A percentile compares a stretch with the other conserved stretches of the same genome.
Conservation (phyloP, 1,139 yeast genomes). For the Kodamaea sp. region DNA sequence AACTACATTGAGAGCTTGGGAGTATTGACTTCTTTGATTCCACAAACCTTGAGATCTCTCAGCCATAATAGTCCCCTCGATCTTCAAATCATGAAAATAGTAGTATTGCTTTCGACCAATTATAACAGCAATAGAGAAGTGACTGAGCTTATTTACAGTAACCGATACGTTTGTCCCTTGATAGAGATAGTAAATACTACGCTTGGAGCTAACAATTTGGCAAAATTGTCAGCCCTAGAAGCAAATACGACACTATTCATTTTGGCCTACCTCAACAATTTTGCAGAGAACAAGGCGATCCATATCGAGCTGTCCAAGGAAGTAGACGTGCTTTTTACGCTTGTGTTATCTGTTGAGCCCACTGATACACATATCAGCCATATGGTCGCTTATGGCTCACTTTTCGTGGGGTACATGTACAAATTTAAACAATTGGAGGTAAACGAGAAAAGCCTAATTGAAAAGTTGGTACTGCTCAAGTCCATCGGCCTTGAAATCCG, state of each 20-base stretch:
- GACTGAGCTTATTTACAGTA: constrained; percentile 1
- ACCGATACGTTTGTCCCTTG: background rate
- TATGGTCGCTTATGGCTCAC: too few species aligned
- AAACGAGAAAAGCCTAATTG: too few species aligned
- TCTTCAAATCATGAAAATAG: constrained; percentile 4
- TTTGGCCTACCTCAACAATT: constrained; percentile 9
- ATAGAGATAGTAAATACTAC: constrained; percentile 2
- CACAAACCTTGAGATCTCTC: background rate
- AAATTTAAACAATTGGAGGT: too few species aligned
- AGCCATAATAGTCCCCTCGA: background rate
- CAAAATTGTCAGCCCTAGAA: background rate
- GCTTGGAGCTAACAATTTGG: background rate
- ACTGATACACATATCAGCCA: too few species aligned
- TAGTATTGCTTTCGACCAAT: constrained; percentile 9
- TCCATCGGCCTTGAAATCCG: too few species aligned
- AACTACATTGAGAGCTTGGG: constrained; percentile 6
- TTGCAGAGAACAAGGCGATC: too few species aligned
- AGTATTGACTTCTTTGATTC: constrained; percentile 1
- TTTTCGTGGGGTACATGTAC: too few species aligned
- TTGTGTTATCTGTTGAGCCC: too few species aligned
- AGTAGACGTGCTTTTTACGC: too few species aligned
- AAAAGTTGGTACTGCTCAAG: too few species aligned
- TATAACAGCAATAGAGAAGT: constrained; percentile 4
- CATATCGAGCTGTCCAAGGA: too few species aligned
- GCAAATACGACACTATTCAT: constrained; percentile 11